Base-by-base conservation (phyloP, 768 basidiomycete genomes). In the Leccinum arenicola region DNA sequence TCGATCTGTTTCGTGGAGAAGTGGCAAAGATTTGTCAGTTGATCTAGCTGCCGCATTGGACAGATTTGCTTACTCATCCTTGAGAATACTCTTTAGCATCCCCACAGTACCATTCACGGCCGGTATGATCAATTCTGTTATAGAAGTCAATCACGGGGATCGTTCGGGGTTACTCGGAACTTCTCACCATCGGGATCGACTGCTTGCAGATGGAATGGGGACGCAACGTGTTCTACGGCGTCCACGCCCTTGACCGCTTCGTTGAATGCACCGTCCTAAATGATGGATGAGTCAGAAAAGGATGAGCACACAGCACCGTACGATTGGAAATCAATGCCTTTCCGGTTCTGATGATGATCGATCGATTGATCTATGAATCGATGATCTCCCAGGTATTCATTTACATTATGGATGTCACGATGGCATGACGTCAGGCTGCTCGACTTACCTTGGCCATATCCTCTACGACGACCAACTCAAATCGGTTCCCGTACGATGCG, bases 231-330 rank as follows among this genome's bases (percentile, higher is more conserved):
- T 38, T 76, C 79, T 53, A 94, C 82, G 0, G 81, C 91, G 59
- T 90, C 85, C 8, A 93, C 84, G 1, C 81, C 89, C 69, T 85
- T 82, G 59, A 93, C 87, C 0, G 85, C 90, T 53, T 90, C 84
- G 68, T 93, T 89, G 61, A 92, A 95, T 1, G 86, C 88, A 7
- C 82, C 83, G 3, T 80, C 80, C 84, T 86, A 35, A 23, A 27
- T 19, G 48, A 50, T 19, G 14, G 1, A 15, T 23, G 29, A 29
- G 29, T 29, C 15, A 10, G 40, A n/a, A 17, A n/a, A 10, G n/a
- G 9, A 51, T 58, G 2, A 58, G 36, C 9, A 54, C 12, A 35
- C 14, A 23, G 15, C 17, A 21, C 14, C 27, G 17, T 38, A 15
- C 36, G 36, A 17, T 9, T 29, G 29, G 29, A 4, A 40, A 40